phyloP scores from a whole-genome alignment of 1,284 basidiomycete species.

The Ganoderma lingzhi region DNA sequence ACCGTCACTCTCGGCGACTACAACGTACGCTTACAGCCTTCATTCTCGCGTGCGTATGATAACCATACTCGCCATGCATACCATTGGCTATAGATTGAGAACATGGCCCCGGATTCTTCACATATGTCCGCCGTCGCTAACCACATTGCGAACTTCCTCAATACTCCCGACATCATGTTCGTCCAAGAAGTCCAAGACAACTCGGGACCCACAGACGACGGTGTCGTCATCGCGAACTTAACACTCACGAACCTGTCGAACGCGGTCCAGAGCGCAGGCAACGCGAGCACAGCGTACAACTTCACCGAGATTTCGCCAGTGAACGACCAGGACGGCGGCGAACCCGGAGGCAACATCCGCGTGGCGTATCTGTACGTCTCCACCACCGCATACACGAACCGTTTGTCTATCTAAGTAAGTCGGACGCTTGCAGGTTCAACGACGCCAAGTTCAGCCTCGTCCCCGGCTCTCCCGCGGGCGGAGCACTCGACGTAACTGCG shows the following conservation, averaged over 20 bases:
- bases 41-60: no score
- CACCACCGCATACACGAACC: not conserved
- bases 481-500: constrained; percentile 54
- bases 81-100: constrained; percentile 53
- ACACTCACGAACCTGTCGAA: constrained; percentile 60
- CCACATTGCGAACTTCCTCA: constrained; percentile 60
- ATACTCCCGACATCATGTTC: constrained; percentile 65
- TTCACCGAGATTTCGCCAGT: constrained; percentile 60
- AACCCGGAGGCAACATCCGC: constrained; percentile 71
- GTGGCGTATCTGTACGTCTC: constrained; percentile 58
- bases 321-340: constrained; percentile 63
- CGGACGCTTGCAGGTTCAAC: constrained; percentile 48
- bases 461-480: constrained; percentile 55
- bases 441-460: constrained; percentile 60
- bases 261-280: constrained; percentile 51
- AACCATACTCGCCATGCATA: not conserved
- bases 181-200: constrained; percentile 75
- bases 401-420: not conserved
- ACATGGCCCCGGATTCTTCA: constrained; percentile 56
- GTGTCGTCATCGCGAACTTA: constrained; percentile 58
- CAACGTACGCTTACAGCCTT: constrained; percentile 48
- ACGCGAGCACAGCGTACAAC: constrained; percentile 50
- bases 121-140: constrained; percentile 56
- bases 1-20: constrained; percentile 64
- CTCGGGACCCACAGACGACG: constrained; percentile 61